These are phyloP conservation scores for Micractinium sp. DNA, from an alignment of 139 green algal species.

Conservation along the genomic window DNA sequence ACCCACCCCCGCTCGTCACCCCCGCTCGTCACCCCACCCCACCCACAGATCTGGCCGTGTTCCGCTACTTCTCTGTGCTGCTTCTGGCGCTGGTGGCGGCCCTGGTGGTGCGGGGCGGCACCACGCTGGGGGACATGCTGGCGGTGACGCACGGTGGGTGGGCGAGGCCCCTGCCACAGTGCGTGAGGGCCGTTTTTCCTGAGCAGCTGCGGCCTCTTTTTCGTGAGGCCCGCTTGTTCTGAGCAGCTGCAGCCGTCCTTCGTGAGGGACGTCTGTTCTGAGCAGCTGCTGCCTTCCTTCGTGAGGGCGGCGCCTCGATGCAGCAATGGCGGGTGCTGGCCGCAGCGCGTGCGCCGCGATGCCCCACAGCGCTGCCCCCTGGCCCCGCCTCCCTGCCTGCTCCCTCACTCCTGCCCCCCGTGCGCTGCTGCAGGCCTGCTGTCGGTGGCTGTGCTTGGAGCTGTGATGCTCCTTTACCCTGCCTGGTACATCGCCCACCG, in stretches of 20 bases:
- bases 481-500: constrained; percentile 12
- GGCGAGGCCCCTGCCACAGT: not conserved
- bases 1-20: too few relatives aligned
- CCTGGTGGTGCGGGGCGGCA: not conserved
- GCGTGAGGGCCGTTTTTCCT: too few relatives aligned
- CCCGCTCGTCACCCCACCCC: not conserved
- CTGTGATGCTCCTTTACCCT: not conserved
- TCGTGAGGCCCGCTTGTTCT: too few relatives aligned
- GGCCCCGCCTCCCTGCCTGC: not conserved
- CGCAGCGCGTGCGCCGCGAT: not conserved
- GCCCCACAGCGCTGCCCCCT: not conserved
- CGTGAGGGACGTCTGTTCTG: too few relatives aligned
- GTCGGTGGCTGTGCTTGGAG: constrained; percentile 4
- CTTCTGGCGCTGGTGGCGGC: not conserved
- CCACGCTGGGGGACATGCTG: not conserved
- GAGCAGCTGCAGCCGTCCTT: too few relatives aligned
- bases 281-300: too few relatives aligned
- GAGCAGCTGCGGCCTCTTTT: too few relatives aligned
- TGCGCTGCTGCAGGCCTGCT: constrained; percentile 17
- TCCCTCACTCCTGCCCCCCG: not conserved
- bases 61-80: not conserved
- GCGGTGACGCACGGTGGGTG: constrained; percentile 6
- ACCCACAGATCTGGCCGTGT: constrained; percentile 1
- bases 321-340: not conserved
- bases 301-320: not conserved